phyloP scores from a whole-genome alignment of 257 asterid genomes.

The Solanum rostratum region DNA sequence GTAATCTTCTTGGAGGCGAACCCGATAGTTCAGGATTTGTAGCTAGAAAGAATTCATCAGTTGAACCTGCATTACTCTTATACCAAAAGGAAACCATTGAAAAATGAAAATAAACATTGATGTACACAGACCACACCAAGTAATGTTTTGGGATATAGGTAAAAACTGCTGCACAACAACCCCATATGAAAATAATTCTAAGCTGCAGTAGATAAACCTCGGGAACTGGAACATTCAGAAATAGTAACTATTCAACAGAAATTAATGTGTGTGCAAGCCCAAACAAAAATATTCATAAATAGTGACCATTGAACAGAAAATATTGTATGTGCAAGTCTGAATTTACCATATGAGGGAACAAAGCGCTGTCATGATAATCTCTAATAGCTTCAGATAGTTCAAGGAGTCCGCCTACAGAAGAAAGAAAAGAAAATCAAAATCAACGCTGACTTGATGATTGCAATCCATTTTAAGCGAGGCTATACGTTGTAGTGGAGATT shows the following conservation, averaged over 20 bases:
- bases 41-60: constrained; percentile 78
- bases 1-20: constrained; percentile 82
- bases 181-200: background rate
- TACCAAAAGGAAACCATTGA: constrained; percentile 6
- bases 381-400: constrained; percentile 96
- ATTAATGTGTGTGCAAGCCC: background rate
- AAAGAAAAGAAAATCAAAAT: background rate
- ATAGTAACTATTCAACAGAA: background rate
- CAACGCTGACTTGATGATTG: background rate
- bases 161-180: background rate
- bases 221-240: background rate
- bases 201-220: background rate
- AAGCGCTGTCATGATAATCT: constrained; percentile 73
- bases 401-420: constrained; percentile 61
- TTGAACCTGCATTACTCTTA: constrained; percentile 79
- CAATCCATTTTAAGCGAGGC: background rate
- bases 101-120: background rate
- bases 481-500: background rate
- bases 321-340: background rate
- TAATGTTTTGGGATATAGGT: background rate
- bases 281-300: background rate
- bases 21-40: constrained; percentile 72
- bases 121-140: background rate
- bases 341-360: constrained; percentile 83
- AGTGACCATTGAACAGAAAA: background rate